Conservation (phyloP, 192 early-diverging fungal species). For the Rhizoclosmatium globosum region DNA sequence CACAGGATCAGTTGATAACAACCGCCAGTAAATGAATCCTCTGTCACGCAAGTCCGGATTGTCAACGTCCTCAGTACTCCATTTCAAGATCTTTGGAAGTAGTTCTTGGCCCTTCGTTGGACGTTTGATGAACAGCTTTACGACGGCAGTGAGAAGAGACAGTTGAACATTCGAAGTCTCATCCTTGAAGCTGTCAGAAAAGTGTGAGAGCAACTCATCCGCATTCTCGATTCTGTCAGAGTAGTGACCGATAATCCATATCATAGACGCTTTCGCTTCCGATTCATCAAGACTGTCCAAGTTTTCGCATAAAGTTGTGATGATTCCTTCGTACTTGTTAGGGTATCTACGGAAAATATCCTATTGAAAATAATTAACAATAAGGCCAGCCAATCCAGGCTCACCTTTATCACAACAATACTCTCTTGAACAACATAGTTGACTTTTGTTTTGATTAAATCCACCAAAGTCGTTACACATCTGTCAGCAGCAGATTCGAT, state of each 20-base stretch:
- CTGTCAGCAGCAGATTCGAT: conserved; percentile 86
- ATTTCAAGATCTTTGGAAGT: conserved; percentile 87
- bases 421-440: conserved; percentile 93
- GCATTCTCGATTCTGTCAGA: conserved; percentile 89
- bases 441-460: conserved; percentile 87
- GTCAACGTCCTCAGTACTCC: conserved; percentile 86
- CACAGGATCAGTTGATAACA: conserved; percentile 92
- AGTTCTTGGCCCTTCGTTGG: conserved; percentile 85
- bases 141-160: conserved; percentile 86
- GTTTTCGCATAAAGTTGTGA: conserved; percentile 88
- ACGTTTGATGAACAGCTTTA: conserved; percentile 95
- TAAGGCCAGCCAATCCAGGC: background rate
- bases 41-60: conserved; percentile 97
- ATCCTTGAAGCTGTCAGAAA: conserved; percentile 88
- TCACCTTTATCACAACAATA: conserved; percentile 88
- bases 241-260: conserved; percentile 98
- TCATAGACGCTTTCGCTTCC: conserved; percentile 87
- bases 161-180: conserved; percentile 87
- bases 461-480: conserved; percentile 86
- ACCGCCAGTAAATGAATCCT: conserved; percentile 97
- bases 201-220: conserved; percentile 74
- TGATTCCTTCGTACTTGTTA: conserved; percentile 82
- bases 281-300: conserved; percentile 90
- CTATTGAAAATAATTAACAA: conserved; percentile 34
- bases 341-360: conserved; percentile 98